Percentiles rank a stretch among this genome's conserved stretches.
Evolutionary conservation across 441 rosid species (phyloP).

Genomic region (Jatropha podagrica): DNA sequence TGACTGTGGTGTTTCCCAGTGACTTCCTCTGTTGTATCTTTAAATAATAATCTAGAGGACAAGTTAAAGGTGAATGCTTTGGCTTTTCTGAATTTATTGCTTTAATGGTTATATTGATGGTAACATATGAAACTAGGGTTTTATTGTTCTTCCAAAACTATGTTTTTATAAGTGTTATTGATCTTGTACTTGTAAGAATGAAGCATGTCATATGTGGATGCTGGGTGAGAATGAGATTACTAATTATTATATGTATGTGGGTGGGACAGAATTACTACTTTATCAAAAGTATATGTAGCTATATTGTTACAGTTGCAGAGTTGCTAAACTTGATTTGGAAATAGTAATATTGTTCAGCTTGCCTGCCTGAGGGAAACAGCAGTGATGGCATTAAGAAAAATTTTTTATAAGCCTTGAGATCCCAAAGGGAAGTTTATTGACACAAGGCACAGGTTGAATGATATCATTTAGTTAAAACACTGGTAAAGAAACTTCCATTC

Average conservation of each 20-base stretch:
- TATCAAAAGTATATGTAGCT: not conserved
- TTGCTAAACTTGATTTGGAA: not conserved
- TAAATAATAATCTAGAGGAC: not conserved
- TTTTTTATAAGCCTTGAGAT: not conserved
- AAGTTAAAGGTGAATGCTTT: not conserved
- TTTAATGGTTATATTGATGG: not conserved
- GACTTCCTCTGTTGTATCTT: constrained; percentile 5
- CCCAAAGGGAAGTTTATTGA: not conserved
- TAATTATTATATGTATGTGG: not conserved
- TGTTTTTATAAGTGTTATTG: not conserved
- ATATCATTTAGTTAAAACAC: not conserved
- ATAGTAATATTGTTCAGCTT: not conserved
- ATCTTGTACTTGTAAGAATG: not conserved
- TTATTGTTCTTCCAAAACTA: not conserved
- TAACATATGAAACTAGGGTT: not conserved
- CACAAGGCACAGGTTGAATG: not conserved
- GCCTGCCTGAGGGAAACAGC: not conserved
- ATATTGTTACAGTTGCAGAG: not conserved
- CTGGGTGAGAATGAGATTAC: not conserved
- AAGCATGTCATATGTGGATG: not conserved
- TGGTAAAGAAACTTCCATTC: not conserved
- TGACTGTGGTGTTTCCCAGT: constrained; percentile 23
- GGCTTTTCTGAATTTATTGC: not conserved
- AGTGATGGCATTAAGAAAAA: not conserved
- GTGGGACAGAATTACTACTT: not conserved